Percentiles rank a stretch among this genome's conserved stretches.
Evolutionary conservation across 208 protist genomes (phyloP).

Genomic region (Trypanosoma theileri): DNA sequence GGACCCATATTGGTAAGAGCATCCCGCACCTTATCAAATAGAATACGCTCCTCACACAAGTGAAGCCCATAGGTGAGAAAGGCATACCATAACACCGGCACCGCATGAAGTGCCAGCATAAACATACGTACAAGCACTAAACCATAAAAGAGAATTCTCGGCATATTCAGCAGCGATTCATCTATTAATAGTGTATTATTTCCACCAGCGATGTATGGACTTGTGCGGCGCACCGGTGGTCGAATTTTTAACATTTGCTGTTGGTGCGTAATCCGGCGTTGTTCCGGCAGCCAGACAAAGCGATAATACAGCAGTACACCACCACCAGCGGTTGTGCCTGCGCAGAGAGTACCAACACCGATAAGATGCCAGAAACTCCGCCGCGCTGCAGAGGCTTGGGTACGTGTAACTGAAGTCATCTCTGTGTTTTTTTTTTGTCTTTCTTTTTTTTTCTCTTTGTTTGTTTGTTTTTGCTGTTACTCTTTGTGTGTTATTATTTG

Average conservation of each 20-base stretch:
- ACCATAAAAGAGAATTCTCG: constrained; percentile 16
- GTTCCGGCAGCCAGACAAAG: constrained; percentile 37
- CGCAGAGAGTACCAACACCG: constrained; percentile 24
- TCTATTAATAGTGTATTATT: constrained; percentile 34
- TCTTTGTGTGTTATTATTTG: too few species aligned
- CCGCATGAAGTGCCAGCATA: constrained; percentile 9
- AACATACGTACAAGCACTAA: constrained; percentile 16
- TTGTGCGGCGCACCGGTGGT: constrained; percentile 44
- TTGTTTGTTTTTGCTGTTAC: not conserved
- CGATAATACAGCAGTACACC: constrained; percentile 49
- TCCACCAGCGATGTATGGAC: constrained; percentile 57
- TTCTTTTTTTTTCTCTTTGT: not conserved
- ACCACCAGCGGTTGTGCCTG: constrained; percentile 24
- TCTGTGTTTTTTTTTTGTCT: not conserved
- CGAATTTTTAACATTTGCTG: not conserved
- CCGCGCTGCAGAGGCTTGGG: constrained; percentile 12
- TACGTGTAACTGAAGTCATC: constrained; percentile 9
- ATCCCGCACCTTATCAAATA: constrained; percentile 54
- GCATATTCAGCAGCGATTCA: constrained; percentile 22
- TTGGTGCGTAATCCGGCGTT: constrained; percentile 22
- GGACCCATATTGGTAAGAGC: constrained; percentile 79
- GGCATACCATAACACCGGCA: constrained; percentile 45
- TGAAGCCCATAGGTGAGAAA: constrained; percentile 51
- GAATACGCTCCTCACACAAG: constrained; percentile 50
- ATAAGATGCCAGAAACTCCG: constrained; percentile 53